Base-by-base conservation (phyloP, 148 eudicot species). In the Dysphania ambrosioides region DNA sequence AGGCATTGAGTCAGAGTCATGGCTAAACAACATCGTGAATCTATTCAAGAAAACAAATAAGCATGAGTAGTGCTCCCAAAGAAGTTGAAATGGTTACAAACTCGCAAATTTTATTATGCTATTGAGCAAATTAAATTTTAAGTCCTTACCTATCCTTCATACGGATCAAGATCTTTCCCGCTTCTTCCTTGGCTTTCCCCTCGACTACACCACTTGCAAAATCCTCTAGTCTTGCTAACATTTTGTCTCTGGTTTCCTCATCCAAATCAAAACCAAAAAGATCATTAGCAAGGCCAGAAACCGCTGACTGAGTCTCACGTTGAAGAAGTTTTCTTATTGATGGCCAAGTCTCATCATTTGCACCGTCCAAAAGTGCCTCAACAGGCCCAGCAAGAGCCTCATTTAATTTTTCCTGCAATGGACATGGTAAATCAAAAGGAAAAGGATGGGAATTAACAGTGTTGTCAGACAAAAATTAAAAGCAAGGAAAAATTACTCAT, bases 1-100 rank as follows among this genome's bases (percentile, higher is more conserved):
- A 42, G 99, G 99, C 99, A 95, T 92, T 66, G 99, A 94, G 77
- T 95, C 99, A 57, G 90, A 74, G 76, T 95, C 99, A 79, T 84
- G 92, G 83, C 96, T 95, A 83, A 95, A 95, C 82, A 91, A 72
- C 65, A 89, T 86, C 35, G 89, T 77, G 78, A 95, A 95, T 81
- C 99, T 95, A 91, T 31, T 56, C 78, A 70, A 41, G 58, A 40
- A 21, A 21, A 5, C 10, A 40, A 42, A 0, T 9, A 35, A 62
- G 35, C 36, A 59, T 19, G 30, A n/a, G 76, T 74, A 82, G 84
- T 24, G 49, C 66, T 71, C 58, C 58, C 71, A 41, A 68, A 56
- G 21, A 72, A n/a, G 40, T 29, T 16, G 47, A 16, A 59, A 35
- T 18, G 31, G 55, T 49, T 29, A 41, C n/a, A n/a, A n/a, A n/a